phyloP scores from a whole-genome alignment of 805 yeast genomes.

The Saccharomycopsis vini region DNA sequence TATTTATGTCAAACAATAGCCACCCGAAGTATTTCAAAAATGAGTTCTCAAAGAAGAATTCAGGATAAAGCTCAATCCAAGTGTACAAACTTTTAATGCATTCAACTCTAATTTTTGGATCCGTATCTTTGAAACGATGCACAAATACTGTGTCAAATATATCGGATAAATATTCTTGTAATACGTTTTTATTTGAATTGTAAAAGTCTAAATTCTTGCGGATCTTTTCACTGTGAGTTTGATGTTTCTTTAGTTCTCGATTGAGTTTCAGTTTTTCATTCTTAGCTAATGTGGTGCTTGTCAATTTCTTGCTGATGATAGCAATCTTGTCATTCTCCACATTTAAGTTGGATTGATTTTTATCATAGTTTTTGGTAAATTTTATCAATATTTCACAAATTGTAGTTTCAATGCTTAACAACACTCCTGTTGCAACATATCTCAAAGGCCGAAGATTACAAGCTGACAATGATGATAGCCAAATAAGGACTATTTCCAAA shows the following conservation, averaged over 20 bases:
- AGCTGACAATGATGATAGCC: slow-evolving; percentile 70
- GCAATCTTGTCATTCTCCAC: slow-evolving; percentile 29
- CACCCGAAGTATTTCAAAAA: slow-evolving; percentile 76
- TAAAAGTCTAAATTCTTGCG: slow-evolving; percentile 33
- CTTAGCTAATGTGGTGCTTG: slow-evolving; percentile 27
- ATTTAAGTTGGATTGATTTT: slow-evolving; percentile 36
- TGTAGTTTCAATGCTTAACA: slow-evolving; percentile 51
- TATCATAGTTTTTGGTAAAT: slow-evolving; percentile 31
- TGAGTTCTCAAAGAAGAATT: slow-evolving; percentile 56
- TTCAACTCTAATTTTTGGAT: slow-evolving; percentile 59
- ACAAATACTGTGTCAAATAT: slow-evolving; percentile 58
- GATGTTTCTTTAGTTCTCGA: slow-evolving; percentile 26
- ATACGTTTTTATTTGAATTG: slow-evolving; percentile 40
- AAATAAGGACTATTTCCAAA: slow-evolving; percentile 50
- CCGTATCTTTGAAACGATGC: slow-evolving; percentile 75
- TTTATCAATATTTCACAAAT: slow-evolving; percentile 43
- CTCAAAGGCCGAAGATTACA: slow-evolving; percentile 65
- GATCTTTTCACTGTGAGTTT: slow-evolving; percentile 39
- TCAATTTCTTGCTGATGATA: slow-evolving; percentile 27
- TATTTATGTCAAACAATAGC: slow-evolving; percentile 66
- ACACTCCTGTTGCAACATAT: slow-evolving; percentile 50
- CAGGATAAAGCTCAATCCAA: slow-evolving; percentile 69
- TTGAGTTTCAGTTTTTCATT: slow-evolving; percentile 26
- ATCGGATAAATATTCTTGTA: slow-evolving; percentile 54
- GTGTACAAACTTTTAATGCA: slow-evolving; percentile 54